Conservation (phyloP, 1,284 basidiomycete species). For the Cutaneotrichosporon sp. region DNA sequence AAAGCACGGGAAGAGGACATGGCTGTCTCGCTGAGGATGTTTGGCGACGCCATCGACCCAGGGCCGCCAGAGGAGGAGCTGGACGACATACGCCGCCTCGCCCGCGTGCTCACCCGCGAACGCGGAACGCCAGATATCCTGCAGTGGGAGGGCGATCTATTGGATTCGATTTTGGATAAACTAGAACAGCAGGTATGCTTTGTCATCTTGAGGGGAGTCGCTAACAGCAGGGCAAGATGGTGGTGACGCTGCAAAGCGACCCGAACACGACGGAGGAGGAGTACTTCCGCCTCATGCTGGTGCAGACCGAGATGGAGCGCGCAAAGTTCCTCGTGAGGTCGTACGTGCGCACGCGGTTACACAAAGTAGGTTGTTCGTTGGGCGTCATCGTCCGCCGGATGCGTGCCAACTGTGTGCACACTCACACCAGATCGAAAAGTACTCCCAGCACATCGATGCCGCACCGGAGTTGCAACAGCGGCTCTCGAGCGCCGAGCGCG, state of each 20-base stretch:
- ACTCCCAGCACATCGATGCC: constrained; percentile 66
- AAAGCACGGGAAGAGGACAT: background rate
- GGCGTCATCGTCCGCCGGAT: background rate
- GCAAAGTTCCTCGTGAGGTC: constrained; percentile 83
- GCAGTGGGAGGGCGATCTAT: constrained; percentile 65
- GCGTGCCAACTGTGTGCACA: too few relatives aligned
- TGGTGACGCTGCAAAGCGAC: constrained; percentile 60
- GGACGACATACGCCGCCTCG: constrained; percentile 51
- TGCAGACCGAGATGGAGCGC: constrained; percentile 86
- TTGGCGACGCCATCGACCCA: background rate
- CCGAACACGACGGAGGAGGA: constrained; percentile 79
- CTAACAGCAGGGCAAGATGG: constrained; percentile 43
- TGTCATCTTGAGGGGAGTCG: too few relatives aligned
- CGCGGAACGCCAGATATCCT: constrained; percentile 75
- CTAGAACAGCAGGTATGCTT: constrained; percentile 73
- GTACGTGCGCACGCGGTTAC: constrained; percentile 76
- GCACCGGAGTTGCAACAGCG: constrained; percentile 64
- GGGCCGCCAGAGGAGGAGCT: constrained; percentile 27
- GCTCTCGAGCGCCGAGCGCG: constrained; percentile 70
- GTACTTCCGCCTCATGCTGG: constrained; percentile 81
- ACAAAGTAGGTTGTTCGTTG: constrained; percentile 59
- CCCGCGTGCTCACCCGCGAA: constrained; percentile 79
- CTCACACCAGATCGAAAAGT: constrained; percentile 69
- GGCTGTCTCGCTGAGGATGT: background rate
- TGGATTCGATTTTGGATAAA: constrained; percentile 69